Base-by-base conservation (phyloP, 371 early-diverging fungal species). In the Aphelidium insulamus region DNA sequence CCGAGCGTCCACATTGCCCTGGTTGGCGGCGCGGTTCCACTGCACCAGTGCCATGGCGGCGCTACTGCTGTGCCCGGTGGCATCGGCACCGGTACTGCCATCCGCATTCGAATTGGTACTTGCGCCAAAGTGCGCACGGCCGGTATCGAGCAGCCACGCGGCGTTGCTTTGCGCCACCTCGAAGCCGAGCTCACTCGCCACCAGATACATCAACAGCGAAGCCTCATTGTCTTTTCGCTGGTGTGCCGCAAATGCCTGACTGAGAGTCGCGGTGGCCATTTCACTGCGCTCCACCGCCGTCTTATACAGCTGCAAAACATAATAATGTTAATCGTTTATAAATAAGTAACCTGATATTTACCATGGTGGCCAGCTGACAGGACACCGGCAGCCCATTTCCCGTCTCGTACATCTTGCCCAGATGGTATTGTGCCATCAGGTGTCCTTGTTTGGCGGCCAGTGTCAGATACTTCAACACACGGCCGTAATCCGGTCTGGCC, bases 11-110 rank as follows among this genome's bases (percentile, higher is more conserved):
- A 72, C 63, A 46, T 82, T 79, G 37, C 75, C 76, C 44, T 85
- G 87, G 44, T 86, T 88, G n/a, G 92, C 87, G 0, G 92, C 81
- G 8, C 95, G 69, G 22, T 80, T 77, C 87, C 88, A 94, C 42
- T 81, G 72, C 12, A 67, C 66, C 16, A 87, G 54, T 1, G 90
- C 84, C 22, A 69, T 3, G 26, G 7, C 10, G 33, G 33, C 4
- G 49, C 44, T 2, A 36, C 30, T 32, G n/a, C 31, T 36, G 18
- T 33, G 5, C 14, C 17, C 5, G 8, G 21, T 11, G 15, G 28
- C 6, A 9, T 20, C 10, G 21, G n/a, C 3, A 18, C 30, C 7
- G 17, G 14, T 21, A 5, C 15, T 20, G 16, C 14, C 11, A 15
- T 17, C 9, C 9, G 9, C 3, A 28, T 7, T 19, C 16, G 14